phyloP scores from a whole-genome alignment of 768 basidiomycete genomes.

The Neoboletus magnificus region DNA sequence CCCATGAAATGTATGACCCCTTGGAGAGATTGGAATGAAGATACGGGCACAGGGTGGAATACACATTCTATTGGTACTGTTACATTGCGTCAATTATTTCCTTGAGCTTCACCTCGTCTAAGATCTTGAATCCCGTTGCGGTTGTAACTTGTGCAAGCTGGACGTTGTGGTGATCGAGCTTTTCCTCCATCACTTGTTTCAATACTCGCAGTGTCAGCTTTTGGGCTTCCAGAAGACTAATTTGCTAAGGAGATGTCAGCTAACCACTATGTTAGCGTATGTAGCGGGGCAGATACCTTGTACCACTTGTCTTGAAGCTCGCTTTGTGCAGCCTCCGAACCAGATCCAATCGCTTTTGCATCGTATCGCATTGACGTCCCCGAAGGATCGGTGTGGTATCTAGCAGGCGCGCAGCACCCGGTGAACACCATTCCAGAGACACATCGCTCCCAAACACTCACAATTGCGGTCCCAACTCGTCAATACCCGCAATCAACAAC shows the following conservation, averaged over 20 bases:
- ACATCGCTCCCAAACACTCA: slow-evolving; percentile 39
- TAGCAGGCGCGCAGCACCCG: slow-evolving; percentile 29
- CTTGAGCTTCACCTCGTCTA: slow-evolving; percentile 78
- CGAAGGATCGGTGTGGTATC: slow-evolving; percentile 97
- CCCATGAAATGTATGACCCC: not conserved
- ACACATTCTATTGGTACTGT: slow-evolving; percentile 25
- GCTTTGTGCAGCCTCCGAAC: slow-evolving; percentile 95
- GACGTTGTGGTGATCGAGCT: slow-evolving; percentile 97
- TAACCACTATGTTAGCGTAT: not conserved
- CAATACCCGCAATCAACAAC: slow-evolving; percentile 93
- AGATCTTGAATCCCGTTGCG: slow-evolving; percentile 82
- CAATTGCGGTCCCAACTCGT: slow-evolving; percentile 95
- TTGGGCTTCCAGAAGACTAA: slow-evolving; percentile 88
- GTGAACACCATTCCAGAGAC: slow-evolving; percentile 3
- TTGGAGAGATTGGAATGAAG: not conserved
- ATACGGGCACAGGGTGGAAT: not conserved
- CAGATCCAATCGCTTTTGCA: slow-evolving; percentile 97
- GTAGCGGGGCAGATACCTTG: slow-evolving; percentile 51
- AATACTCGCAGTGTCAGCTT: slow-evolving; percentile 81
- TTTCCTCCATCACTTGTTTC: slow-evolving; percentile 99
- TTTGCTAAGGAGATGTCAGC: slow-evolving; percentile 57
- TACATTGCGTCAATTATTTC: slow-evolving; percentile 83
- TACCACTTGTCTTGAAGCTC: slow-evolving; percentile 98
- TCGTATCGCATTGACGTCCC: slow-evolving; percentile 96
- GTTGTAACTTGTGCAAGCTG: slow-evolving; percentile 95